Conservation (phyloP, 305 asterid species). For the Fraxinus dipetala region DNA sequence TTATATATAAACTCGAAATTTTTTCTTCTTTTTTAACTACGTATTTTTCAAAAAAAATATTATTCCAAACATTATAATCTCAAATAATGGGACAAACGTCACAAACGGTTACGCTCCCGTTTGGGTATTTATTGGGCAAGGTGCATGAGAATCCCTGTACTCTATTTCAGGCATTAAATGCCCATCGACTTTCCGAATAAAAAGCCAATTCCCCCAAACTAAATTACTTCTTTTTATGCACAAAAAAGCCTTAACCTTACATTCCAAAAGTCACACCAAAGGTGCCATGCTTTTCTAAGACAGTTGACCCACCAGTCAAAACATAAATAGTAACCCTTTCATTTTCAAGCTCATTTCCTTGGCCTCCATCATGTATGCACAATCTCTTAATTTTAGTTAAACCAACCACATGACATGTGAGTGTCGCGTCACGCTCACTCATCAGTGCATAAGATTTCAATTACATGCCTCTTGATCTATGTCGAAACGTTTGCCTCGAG, state of each 20-base stretch:
- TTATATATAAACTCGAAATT: no score
- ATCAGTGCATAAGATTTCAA: neutral
- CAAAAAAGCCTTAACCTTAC: slow-evolving; percentile 28
- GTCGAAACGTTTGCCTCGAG: neutral
- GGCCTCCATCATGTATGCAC: neutral
- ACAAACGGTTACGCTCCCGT: no score
- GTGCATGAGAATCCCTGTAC: neutral
- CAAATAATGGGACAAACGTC: no score
- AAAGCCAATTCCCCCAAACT: slow-evolving; percentile 32
- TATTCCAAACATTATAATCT: no score
- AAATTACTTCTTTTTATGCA: slow-evolving; percentile 70
- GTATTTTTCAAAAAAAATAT: no score
- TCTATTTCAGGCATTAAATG: slow-evolving; percentile 25
- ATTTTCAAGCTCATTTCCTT: neutral
- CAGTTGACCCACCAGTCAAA: slow-evolving; percentile 39
- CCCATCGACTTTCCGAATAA: slow-evolving; percentile 27
- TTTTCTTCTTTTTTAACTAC: no score
- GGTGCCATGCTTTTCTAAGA: slow-evolving; percentile 33
- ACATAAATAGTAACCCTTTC: slow-evolving; percentile 25
- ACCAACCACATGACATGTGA: neutral
- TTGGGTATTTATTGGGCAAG: neutral
- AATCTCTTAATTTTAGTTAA: neutral
- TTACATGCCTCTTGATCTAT: neutral
- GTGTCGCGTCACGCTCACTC: neutral
- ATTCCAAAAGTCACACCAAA: slow-evolving; percentile 37